A percentile compares a stretch with the other conserved stretches of the same genome.
Conservation (phyloP, 2,329 filamentous ascomycete species). For the Ampelomyces quisqualis region DNA sequence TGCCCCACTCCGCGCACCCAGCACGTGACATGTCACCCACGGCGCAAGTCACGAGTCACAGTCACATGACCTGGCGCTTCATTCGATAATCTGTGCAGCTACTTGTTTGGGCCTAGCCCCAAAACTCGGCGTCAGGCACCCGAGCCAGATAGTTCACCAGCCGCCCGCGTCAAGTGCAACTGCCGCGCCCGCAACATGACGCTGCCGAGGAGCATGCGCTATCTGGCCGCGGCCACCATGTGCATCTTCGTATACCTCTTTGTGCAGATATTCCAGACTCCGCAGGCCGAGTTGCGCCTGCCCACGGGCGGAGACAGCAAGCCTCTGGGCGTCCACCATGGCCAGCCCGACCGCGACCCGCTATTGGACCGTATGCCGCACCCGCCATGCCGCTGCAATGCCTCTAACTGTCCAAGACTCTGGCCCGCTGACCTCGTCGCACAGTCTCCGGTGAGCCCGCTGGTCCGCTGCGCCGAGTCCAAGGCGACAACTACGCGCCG, state of each 20-base stretch:
- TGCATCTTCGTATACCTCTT: conserved; percentile 77
- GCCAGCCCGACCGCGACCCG: conserved; percentile 68
- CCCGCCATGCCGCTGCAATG: no score
- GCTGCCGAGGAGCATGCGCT: conserved; percentile 79
- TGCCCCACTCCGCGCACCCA: conserved; percentile 7
- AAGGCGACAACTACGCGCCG: conserved; percentile 72
- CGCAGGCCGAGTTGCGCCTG: conserved; percentile 48
- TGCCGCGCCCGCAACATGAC: conserved; percentile 61
- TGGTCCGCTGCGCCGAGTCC: conserved; percentile 69
- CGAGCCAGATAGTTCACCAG: no score
- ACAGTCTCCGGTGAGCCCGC: conserved; percentile 81
- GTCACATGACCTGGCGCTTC: no score
- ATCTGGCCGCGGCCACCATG: conserved; percentile 70
- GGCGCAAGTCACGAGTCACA: no score
- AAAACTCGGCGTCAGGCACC: no score
- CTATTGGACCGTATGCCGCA: conserved; percentile 85
- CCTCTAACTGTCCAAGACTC: conserved; percentile 1
- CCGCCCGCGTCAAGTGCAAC: no score
- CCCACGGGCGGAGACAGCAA: conserved; percentile 21
- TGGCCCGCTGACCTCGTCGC: background rate
- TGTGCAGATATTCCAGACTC: conserved; percentile 68
- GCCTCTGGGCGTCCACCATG: background rate
- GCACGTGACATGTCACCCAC: no score
- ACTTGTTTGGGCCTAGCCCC: no score
- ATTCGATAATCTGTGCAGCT: no score